Evolutionary conservation across 306 rosid species (phyloP).

Genomic region (Pterocarpus macrocarpus): DNA sequence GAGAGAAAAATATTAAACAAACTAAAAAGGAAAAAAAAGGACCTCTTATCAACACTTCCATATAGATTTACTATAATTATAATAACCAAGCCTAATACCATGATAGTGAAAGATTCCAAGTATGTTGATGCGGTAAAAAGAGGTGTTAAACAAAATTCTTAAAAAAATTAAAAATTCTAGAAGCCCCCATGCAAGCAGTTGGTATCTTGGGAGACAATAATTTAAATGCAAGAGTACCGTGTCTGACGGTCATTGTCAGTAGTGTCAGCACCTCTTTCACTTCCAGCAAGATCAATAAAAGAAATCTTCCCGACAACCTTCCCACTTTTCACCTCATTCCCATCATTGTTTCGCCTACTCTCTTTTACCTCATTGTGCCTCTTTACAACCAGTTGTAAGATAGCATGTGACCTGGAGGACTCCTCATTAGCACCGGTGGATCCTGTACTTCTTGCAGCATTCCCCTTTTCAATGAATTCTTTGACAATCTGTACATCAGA

Average conservation of each 20-base stretch:
- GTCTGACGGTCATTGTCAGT: constrained; percentile 99
- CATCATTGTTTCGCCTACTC: constrained; percentile 77
- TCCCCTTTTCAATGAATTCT: constrained; percentile 94
- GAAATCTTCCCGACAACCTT: constrained; percentile 98
- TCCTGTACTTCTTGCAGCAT: constrained; percentile 94
- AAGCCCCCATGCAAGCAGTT: constrained; percentile 25
- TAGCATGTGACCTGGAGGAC: constrained; percentile 99
- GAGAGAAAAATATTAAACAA: neutral
- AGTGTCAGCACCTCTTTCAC: constrained; percentile 99
- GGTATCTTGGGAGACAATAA: constrained; percentile 23
- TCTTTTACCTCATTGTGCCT: constrained; percentile 91
- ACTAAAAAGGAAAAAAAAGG: neutral
- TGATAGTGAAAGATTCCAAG: neutral
- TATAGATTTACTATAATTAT: neutral
- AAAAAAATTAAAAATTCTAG: constrained; percentile 28
- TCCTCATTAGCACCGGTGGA: constrained; percentile 99
- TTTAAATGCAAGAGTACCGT: constrained; percentile 56
- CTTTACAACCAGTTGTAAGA: constrained; percentile 89
- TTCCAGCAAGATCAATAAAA: constrained; percentile 98
- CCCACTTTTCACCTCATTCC: constrained; percentile 77
- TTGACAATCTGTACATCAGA: constrained; percentile 97
- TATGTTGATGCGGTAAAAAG: constrained; percentile 6
- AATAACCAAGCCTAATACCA: neutral
- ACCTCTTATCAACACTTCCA: constrained; percentile 1
- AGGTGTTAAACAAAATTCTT: neutral